Evolutionary conservation across 257 asterid species (phyloP).

Genomic region (Nicotiana sylvestris): DNA sequence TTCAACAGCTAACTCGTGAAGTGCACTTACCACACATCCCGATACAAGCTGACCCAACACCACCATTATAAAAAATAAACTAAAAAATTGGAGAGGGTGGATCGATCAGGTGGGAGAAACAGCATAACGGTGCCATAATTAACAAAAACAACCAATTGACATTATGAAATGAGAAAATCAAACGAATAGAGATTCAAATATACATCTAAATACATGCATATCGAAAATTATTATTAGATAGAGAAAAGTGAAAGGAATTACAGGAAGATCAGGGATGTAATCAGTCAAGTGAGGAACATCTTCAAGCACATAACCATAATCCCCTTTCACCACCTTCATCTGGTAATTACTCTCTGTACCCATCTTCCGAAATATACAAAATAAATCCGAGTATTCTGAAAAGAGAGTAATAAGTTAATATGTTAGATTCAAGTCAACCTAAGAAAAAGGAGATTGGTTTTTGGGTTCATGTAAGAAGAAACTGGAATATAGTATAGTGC

Average conservation of each 20-base stretch:
- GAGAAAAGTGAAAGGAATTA: neutral
- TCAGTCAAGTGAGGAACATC: conserved; percentile 72
- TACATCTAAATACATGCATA: neutral
- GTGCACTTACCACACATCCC: neutral
- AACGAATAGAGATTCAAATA: neutral
- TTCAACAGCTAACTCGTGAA: neutral
- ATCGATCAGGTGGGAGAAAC: neutral
- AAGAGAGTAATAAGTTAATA: neutral
- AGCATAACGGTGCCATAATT: neutral
- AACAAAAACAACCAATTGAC: neutral
- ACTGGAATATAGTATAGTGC: neutral
- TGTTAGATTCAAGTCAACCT: neutral
- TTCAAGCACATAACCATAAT: conserved; percentile 54
- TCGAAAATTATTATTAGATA: neutral
- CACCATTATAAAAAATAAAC: no score
- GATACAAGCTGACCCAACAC: neutral
- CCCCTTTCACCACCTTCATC: conserved; percentile 58
- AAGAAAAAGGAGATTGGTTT: neutral
- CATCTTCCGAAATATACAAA: conserved; percentile 20
- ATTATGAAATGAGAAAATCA: conserved; percentile 3
- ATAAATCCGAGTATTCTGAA: neutral
- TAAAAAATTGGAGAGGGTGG: neutral
- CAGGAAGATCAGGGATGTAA: conserved; percentile 57
- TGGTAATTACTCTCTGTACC: conserved; percentile 33
- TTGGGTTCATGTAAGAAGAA: neutral